A percentile compares a stretch with the other conserved stretches of the same genome.
phyloP scores from a whole-genome alignment of 306 rosid genomes.

The Cicer arietinum region DNA sequence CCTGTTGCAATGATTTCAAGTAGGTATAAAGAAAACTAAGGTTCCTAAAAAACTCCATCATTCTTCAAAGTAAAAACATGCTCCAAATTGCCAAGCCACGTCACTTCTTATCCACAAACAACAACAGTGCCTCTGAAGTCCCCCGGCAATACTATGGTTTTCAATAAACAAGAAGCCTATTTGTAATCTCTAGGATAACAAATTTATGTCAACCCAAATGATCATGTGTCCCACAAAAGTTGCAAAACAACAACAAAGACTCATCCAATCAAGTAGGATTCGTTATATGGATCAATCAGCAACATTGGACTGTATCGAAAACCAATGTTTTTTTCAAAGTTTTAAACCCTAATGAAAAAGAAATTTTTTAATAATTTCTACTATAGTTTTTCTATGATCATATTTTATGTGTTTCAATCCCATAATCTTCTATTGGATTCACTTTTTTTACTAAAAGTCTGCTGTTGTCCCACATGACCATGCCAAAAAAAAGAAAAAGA shows the following conservation, averaged over 20 bases:
- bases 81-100: conserved; percentile 8
- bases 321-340: not conserved
- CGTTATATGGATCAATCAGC: not conserved
- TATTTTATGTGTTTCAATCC: not conserved
- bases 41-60: conserved; percentile 21
- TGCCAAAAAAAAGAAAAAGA: not conserved
- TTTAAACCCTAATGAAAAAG: not conserved
- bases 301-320: not conserved
- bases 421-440: not conserved
- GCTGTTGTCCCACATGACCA: not conserved
- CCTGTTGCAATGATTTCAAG: conserved; percentile 5
- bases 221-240: conserved; percentile 13
- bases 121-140: not conserved
- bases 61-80: conserved; percentile 20
- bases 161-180: conserved; percentile 20
- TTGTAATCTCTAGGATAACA: conserved; percentile 11
- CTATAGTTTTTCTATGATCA: not conserved
- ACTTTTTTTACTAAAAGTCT: not conserved
- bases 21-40: conserved; percentile 17
- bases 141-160: conserved; percentile 13
- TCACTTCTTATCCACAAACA: conserved; percentile 23
- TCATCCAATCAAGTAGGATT: not conserved
- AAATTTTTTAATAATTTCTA: not conserved
- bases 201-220: conserved; percentile 5
- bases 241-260: conserved; percentile 6